These are phyloP conservation scores for Zymoseptoria passerinii DNA, from an alignment of 2,329 filamentous ascomycete genomes.

Conservation along the genomic window DNA sequence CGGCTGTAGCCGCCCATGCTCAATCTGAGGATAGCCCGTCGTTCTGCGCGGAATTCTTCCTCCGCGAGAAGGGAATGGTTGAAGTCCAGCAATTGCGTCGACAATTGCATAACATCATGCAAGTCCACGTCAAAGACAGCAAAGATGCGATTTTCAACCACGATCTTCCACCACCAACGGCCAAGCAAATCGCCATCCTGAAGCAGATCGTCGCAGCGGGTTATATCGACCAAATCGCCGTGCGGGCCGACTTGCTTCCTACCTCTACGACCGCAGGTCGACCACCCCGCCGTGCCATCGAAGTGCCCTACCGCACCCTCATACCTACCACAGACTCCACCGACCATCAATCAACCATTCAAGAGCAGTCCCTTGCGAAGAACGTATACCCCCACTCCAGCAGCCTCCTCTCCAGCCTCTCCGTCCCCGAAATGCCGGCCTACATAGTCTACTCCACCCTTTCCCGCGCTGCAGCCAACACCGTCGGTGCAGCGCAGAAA, in stretches of 20 bases:
- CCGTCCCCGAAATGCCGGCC: constrained; percentile 66
- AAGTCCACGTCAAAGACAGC: constrained; percentile 26
- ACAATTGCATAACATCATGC: constrained; percentile 76
- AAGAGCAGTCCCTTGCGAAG: constrained; percentile 46
- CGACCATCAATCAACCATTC: constrained; percentile 21
- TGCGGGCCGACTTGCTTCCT: constrained; percentile 75
- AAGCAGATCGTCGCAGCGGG: constrained; percentile 89
- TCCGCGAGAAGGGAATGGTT: constrained; percentile 76
- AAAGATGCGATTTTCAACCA: constrained; percentile 21
- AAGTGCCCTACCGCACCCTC: constrained; percentile 84
- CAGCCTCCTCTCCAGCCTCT: constrained; percentile 64
- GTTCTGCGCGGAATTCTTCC: constrained; percentile 77
- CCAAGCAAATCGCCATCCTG: constrained; percentile 63
- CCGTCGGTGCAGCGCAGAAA: constrained; percentile 44
- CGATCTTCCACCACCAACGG: constrained; percentile 49
- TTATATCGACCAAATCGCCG: constrained; percentile 89
- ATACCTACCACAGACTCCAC: constrained; percentile 50
- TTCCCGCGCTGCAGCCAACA: constrained; percentile 53
- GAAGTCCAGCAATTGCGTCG: constrained; percentile 75
- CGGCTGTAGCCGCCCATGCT: constrained; percentile 79
- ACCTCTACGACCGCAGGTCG: constrained; percentile 47
- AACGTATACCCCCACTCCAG: constrained; percentile 83
- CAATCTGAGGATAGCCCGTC: constrained; percentile 37
- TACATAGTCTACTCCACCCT: constrained; percentile 85
- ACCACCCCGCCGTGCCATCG: constrained; percentile 76